A percentile compares a stretch with the other conserved stretches of the same genome.
Conservation (phyloP, 192 early-diverging fungal genomes). For the Mortierella hygrophila region DNA sequence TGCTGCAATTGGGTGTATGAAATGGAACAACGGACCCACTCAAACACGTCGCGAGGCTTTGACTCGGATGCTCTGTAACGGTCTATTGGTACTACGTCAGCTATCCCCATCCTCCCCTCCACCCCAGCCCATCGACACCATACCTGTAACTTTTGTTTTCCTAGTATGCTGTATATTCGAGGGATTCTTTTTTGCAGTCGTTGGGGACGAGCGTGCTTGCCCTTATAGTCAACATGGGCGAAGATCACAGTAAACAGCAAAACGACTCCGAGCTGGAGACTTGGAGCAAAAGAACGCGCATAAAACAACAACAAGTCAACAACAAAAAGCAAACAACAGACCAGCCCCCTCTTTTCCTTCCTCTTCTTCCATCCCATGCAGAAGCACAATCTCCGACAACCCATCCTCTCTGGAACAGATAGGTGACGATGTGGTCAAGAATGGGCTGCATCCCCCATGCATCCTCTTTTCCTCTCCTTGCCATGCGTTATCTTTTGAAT, state of each 20-base stretch:
- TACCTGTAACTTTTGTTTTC: no score
- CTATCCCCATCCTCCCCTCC: no score
- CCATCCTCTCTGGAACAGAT: background rate
- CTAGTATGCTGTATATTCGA: no score
- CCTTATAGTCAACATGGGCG: background rate
- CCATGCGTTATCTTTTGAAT: no score
- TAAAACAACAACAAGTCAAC: background rate
- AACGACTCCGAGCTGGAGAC: background rate
- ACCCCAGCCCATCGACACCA: no score
- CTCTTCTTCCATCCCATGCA: background rate
- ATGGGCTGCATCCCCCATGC: slow-evolving; percentile 6
- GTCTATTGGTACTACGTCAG: no score
- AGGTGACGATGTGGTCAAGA: slow-evolving; percentile 3
- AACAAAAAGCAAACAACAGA: background rate
- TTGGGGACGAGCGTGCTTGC: no score
- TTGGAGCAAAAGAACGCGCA: background rate
- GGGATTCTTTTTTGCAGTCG: no score
- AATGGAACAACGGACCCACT: no score
- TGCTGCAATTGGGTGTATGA: no score
- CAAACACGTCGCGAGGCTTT: no score
- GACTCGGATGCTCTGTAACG: no score
- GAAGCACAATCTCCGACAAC: background rate
- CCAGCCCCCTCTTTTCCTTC: background rate
- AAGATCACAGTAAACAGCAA: background rate
- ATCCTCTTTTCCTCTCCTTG: background rate